phyloP scores from a whole-genome alignment of 192 early-diverging fungal species.

The Rhizophagus sp. region DNA sequence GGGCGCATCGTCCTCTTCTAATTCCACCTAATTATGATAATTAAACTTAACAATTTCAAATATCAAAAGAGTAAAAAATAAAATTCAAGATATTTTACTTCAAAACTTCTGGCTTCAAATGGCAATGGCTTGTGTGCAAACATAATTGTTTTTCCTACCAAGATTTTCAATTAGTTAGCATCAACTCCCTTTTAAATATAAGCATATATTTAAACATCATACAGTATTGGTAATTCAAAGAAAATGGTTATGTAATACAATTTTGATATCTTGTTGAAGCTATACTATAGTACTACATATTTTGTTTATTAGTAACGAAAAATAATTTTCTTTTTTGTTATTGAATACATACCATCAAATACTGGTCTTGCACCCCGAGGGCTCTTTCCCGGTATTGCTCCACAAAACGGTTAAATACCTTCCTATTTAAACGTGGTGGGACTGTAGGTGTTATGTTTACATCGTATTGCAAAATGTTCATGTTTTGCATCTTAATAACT shows the following conservation, averaged over 20 bases:
- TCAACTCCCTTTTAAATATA: no score
- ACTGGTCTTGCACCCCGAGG: conserved; percentile 67
- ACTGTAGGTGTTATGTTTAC: conserved; percentile 74
- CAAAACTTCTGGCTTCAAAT: conserved; percentile 53
- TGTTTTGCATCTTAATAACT: conserved; percentile 61
- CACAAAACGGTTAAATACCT: conserved; percentile 69
- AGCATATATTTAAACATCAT: no score
- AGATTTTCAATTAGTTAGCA: no score
- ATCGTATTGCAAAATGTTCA: conserved; percentile 82
- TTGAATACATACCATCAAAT: conserved; percentile 57
- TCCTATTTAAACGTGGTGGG: conserved; percentile 69
- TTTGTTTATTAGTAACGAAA: no score
- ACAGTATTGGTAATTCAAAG: no score
- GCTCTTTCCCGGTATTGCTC: conserved; percentile 47
- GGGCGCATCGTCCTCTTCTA: conserved; percentile 38
- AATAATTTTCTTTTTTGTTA: no score
- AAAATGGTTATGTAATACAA: no score
- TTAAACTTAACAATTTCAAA: background rate
- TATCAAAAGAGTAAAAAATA: background rate
- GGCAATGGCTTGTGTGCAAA: conserved; percentile 59
- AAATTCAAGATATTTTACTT: conserved; percentile 36
- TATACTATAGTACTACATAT: no score
- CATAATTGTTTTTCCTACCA: conserved; percentile 79
- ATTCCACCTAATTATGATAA: conserved; percentile 37
- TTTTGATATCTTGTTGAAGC: no score